Conservation (phyloP, 2,329 filamentous ascomycete genomes). For the Paraphoma sp. region DNA sequence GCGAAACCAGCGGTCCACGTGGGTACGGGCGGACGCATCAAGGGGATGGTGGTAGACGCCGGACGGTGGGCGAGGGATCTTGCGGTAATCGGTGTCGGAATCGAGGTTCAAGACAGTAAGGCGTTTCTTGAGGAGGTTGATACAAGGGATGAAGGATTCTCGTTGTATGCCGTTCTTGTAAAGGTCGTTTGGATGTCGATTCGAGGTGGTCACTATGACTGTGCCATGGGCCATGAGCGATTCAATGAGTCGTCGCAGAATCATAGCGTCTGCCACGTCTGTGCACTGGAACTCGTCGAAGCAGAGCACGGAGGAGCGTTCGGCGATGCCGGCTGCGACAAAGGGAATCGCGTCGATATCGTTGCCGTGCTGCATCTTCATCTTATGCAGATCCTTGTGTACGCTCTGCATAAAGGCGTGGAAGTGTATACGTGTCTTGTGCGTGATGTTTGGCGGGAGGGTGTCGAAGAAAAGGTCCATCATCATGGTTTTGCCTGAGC, state of each 20-base stretch:
- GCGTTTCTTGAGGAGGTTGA: conserved; percentile 83
- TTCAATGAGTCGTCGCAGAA: conserved; percentile 86
- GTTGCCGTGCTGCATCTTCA: conserved; percentile 87
- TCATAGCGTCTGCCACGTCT: conserved; percentile 98
- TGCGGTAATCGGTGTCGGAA: conserved; percentile 94
- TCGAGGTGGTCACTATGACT: conserved; percentile 93
- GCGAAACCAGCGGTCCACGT: conserved; percentile 94
- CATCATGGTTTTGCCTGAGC: conserved; percentile 98
- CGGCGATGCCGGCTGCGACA: conserved; percentile 92
- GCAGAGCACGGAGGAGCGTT: conserved; percentile 83
- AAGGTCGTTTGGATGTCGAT: conserved; percentile 92
- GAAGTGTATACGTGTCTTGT: conserved; percentile 95
- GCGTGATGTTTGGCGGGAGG: conserved; percentile 76
- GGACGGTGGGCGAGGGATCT: conserved; percentile 89
- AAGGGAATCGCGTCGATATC: conserved; percentile 91
- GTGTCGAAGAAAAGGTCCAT: conserved; percentile 99
- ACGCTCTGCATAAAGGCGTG: conserved; percentile 99
- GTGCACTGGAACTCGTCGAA: conserved; percentile 99
- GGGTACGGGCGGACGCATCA: conserved; percentile 75
- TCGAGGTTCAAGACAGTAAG: conserved; percentile 93
- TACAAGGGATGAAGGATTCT: conserved; percentile 93
- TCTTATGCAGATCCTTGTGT: conserved; percentile 85
- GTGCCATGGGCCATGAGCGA: conserved; percentile 95
- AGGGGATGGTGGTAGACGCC: conserved; percentile 94
- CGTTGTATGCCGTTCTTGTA: conserved; percentile 99